phyloP scores from a whole-genome alignment of 1,139 yeast species.

The Geotrichum citri-aurantii region DNA sequence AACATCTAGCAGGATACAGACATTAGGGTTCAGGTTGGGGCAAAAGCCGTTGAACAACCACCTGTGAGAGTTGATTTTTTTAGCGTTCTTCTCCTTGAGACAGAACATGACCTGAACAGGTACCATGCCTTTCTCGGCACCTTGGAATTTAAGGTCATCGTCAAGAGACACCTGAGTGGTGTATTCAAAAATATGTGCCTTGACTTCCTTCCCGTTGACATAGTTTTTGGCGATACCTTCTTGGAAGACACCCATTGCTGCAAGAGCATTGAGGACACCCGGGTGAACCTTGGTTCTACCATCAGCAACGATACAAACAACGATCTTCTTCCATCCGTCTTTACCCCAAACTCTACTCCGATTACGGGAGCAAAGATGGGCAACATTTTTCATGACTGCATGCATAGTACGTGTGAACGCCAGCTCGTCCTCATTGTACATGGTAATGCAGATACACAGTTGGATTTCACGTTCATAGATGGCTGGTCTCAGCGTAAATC shows the following conservation, averaged over 20 bases:
- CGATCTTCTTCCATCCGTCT: slow-evolving; percentile 93
- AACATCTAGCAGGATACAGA: slow-evolving; percentile 79
- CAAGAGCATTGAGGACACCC: slow-evolving; percentile 74
- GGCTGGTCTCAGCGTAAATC: slow-evolving; percentile 79
- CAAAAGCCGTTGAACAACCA: slow-evolving; percentile 98
- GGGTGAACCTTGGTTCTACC: slow-evolving; percentile 85
- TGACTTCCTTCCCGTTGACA: slow-evolving; percentile 84
- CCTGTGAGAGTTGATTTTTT: slow-evolving; percentile 90
- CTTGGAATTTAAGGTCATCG: slow-evolving; percentile 73
- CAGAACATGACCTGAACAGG: slow-evolving; percentile 92
- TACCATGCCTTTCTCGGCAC: slow-evolving; percentile 73
- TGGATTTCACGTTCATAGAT: slow-evolving; percentile 85
- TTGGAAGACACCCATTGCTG: slow-evolving; percentile 94
- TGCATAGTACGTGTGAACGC: slow-evolving; percentile 89
- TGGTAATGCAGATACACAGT: slow-evolving; percentile 81
- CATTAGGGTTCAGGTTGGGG: slow-evolving; percentile 78
- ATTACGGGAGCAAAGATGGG: slow-evolving; percentile 77
- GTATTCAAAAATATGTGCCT: slow-evolving; percentile 89
- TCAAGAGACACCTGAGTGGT: slow-evolving; percentile 87
- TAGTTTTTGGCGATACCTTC: slow-evolving; percentile 92
- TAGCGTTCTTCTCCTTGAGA: slow-evolving; percentile 80
- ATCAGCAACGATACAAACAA: slow-evolving; percentile 83
- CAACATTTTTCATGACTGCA: slow-evolving; percentile 85
- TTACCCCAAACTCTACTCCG: slow-evolving; percentile 89
- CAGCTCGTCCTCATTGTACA: slow-evolving; percentile 92